phyloP scores from a whole-genome alignment of 73 alveolate species.

The Halteria grandinella region DNA sequence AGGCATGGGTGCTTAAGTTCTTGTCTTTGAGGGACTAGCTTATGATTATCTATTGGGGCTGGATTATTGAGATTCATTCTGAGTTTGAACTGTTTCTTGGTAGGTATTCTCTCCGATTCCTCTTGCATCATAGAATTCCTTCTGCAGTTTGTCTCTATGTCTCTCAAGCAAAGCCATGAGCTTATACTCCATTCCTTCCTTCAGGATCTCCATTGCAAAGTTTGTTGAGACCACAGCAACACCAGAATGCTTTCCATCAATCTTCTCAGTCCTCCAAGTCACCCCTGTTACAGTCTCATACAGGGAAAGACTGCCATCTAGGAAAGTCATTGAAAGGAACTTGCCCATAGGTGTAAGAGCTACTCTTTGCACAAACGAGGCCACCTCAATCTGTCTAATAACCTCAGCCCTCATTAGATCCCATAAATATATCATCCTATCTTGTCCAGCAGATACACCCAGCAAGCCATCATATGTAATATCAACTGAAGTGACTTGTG shows the following conservation, averaged over 20 bases:
- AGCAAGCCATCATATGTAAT: slow-evolving; percentile 57
- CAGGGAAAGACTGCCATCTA: slow-evolving; percentile 24
- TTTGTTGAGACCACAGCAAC: slow-evolving; percentile 29
- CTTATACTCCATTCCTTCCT: slow-evolving; percentile 53
- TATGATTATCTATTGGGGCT: not conserved
- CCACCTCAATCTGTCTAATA: slow-evolving; percentile 30
- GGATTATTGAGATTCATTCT: not conserved
- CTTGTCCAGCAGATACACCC: slow-evolving; percentile 39
- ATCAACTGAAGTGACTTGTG: slow-evolving; percentile 12
- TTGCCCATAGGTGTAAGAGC: slow-evolving; percentile 48
- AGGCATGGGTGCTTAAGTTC: slow-evolving; percentile 1
- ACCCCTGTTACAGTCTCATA: slow-evolving; percentile 62
- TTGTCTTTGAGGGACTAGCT: not conserved
- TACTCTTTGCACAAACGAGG: slow-evolving; percentile 12
- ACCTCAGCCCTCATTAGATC: slow-evolving; percentile 24
- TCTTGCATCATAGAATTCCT: slow-evolving; percentile 41
- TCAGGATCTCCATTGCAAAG: slow-evolving; percentile 40
- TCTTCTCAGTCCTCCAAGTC: slow-evolving; percentile 56
- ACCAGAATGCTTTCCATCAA: slow-evolving; percentile 56
- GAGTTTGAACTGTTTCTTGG: not conserved
- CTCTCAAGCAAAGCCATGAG: slow-evolving; percentile 17
- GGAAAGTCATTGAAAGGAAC: slow-evolving; percentile 12
- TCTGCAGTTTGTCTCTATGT: slow-evolving; percentile 1
- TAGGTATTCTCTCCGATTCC: slow-evolving; percentile 14
- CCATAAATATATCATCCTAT: slow-evolving; percentile 40